Conservation (phyloP, 148 eudicot genomes). For the Mesembryanthemum crystallinum region DNA sequence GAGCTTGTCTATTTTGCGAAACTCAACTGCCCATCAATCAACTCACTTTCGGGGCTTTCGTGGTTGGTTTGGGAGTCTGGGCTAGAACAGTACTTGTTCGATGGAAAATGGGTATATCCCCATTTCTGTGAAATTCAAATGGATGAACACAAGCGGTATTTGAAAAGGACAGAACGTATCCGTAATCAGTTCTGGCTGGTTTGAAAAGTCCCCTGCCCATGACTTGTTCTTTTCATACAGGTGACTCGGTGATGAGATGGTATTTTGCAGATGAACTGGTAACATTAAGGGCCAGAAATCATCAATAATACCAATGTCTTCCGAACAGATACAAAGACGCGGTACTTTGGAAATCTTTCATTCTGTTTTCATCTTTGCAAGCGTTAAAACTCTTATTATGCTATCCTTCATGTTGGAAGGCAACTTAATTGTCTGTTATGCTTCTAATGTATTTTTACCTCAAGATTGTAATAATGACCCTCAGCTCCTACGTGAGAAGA, state of each 20-base stretch:
- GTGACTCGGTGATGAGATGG: slow-evolving; percentile 22
- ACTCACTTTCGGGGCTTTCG: slow-evolving; percentile 1
- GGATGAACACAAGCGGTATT: slow-evolving; percentile 5
- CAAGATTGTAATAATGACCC: slow-evolving; percentile 23
- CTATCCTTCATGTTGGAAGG: neutral
- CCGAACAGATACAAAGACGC: neutral
- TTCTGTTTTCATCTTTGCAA: neutral
- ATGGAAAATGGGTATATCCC: neutral
- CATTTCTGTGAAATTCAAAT: neutral
- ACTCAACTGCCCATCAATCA: neutral
- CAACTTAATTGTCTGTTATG: neutral
- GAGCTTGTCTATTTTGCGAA: neutral
- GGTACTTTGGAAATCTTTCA: neutral
- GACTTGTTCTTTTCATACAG: neutral
- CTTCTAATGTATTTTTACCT: slow-evolving; percentile 9
- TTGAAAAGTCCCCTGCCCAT: neutral
- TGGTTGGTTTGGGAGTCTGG: neutral
- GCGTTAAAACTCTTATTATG: neutral
- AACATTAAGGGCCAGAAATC: neutral
- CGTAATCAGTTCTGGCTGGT: too few relatives aligned
- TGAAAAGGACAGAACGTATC: too few relatives aligned
- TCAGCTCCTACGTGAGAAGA: neutral
- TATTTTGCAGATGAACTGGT: slow-evolving; percentile 8
- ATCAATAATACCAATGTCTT: neutral
- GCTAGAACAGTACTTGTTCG: neutral